These are phyloP conservation scores for Alternaria sp. DNA, from an alignment of 2,329 filamentous ascomycete species.

Conservation along the genomic window DNA sequence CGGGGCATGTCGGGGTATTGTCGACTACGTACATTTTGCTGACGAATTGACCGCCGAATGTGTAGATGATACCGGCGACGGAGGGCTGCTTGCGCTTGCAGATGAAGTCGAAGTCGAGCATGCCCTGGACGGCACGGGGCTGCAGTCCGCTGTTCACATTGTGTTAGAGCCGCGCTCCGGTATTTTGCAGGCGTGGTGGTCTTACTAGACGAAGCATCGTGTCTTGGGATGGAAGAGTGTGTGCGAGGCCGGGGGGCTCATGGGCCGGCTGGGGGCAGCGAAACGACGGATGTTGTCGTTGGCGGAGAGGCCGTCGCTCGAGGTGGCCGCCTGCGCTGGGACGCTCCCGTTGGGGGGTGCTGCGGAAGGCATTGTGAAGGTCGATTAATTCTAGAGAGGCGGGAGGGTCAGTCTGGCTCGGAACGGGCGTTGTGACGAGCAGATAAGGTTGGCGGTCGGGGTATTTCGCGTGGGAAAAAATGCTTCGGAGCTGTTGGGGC, in stretches of 20 bases:
- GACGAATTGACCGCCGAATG: constrained; percentile 99
- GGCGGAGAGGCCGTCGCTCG: constrained; percentile 64
- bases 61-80: constrained; percentile 99
- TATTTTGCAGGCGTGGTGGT: constrained; percentile 8
- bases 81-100: constrained; percentile 98
- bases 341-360: constrained; percentile 44
- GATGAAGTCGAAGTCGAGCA: constrained; percentile 99
- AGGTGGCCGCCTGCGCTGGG: constrained; percentile 39
- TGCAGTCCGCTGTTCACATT: constrained; percentile 75
- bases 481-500: constrained; percentile 23
- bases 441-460: constrained; percentile 33
- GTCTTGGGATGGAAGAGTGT: constrained; percentile 99
- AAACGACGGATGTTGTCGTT: constrained; percentile 99
- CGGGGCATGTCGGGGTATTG: constrained; percentile 2
- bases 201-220: constrained; percentile 97
- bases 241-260: constrained; percentile 87
- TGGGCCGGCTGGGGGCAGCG: constrained; percentile 85
- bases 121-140: constrained; percentile 71
- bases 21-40: constrained; percentile 83
- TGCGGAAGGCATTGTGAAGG: constrained; percentile 54
- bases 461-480: constrained; percentile 28
- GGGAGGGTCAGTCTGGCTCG: constrained; percentile 22
- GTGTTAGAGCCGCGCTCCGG: constrained; percentile 27
- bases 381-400: constrained; percentile 12
- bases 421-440: constrained; percentile 6